Base-by-base conservation (phyloP, 805 yeast genomes). In the Candida vaughaniae region DNA sequence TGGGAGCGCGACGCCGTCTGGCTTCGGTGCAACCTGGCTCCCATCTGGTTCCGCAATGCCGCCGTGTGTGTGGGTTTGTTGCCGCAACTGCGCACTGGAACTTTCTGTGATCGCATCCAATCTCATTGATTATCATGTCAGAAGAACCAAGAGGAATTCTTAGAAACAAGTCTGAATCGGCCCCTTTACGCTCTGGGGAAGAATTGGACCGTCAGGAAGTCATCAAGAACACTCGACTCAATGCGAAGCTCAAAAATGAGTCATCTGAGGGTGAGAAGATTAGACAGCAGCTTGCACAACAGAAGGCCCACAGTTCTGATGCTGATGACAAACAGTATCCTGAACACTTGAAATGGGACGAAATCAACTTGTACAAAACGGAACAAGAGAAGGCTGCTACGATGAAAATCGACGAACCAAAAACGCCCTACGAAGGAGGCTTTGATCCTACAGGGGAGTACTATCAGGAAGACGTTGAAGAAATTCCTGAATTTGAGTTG, bases 381-480 rank as follows among this genome's bases (percentile, higher is more conserved):
- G 95, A 89, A 54, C 85, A 78, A 55, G 86, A 83, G 48, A 78
- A 78, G 58, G 60, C 73, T 8, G 76, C 88, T 16, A 82, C 86
- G 19, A 82, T 82, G 88, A 80, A 81, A 50, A 87, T 90, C 29
- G 95, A 87, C 53, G 97, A 90, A 58, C 97, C 97, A 16, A 90
- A 90, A 67, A 90, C 97, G 1, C 97, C 97, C 4, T 90, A 84
- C 52, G 95, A 86, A 55, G 95, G 93, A 8, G 95, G 95, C 1
- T 83, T 86, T 18, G 81, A 84, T 51, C 90, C 93, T 1, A 70
- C 75, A 36, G 87, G 86, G 22, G 95, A 89, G 51, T 84, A 85
- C 54, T 87, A 88, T 49, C 71, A 73, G 35, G 77, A 75, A 4
- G 91, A 84, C 51, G 79, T 80, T 30, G 89, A 82, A 23, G 43